A percentile compares a stretch with the other conserved stretches of the same genome.
phyloP scores from a whole-genome alignment of 2,329 filamentous ascomycete species.

The Penicillium paneum region DNA sequence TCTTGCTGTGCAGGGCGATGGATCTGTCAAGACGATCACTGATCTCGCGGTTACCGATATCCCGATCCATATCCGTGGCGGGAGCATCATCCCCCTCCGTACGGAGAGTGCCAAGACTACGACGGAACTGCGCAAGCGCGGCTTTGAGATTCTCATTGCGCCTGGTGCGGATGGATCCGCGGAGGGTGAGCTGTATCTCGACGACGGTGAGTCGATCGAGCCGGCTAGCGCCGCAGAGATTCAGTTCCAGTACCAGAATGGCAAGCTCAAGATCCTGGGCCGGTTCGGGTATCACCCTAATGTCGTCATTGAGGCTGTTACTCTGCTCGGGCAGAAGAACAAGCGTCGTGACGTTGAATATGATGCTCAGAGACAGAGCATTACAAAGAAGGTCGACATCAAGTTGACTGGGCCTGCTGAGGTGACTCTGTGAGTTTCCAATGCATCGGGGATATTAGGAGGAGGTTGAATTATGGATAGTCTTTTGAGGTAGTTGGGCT shows the following conservation, averaged over 20 bases:
- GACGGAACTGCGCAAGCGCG: constrained; percentile 57
- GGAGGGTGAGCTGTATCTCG: constrained; percentile 67
- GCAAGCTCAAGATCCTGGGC: constrained; percentile 36
- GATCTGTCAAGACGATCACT: constrained; percentile 43
- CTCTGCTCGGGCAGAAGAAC: constrained; percentile 28
- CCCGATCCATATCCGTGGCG: constrained; percentile 62
- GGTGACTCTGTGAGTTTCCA: constrained; percentile 12
- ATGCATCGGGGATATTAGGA: neutral
- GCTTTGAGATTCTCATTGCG: constrained; percentile 70
- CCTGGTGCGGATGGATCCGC: constrained; percentile 62
- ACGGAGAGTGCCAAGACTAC: constrained; percentile 56
- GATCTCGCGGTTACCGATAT: constrained; percentile 53
- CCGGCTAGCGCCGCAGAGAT: constrained; percentile 58
- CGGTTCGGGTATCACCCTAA: constrained; percentile 27
- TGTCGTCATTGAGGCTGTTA: constrained; percentile 35
- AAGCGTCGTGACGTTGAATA: constrained; percentile 12
- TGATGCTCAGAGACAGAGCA: constrained; percentile 19
- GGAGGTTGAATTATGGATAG: neutral
- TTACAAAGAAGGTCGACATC: constrained; percentile 25
- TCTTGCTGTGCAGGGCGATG: constrained; percentile 44
- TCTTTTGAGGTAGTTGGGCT: neutral
- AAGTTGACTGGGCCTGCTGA: constrained; percentile 22
- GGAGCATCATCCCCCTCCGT: constrained; percentile 58
- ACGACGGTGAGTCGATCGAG: constrained; percentile 68
- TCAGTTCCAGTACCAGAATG: constrained; percentile 57